These are phyloP conservation scores for Colletotrichum sublineola DNA, from an alignment of 2,329 filamentous ascomycete species.

Conservation along the genomic window DNA sequence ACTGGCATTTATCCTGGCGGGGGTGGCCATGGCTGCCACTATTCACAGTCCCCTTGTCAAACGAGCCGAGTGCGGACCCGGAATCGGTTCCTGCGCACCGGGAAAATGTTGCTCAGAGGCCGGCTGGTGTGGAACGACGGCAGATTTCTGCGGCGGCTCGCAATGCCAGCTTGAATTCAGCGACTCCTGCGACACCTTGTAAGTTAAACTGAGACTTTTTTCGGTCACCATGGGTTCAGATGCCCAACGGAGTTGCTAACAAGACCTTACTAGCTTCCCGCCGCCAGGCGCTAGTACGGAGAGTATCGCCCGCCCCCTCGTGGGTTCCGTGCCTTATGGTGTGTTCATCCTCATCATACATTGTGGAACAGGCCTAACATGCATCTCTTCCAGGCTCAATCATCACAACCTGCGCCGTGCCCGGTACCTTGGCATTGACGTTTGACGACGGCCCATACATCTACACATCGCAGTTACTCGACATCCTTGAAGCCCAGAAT, in stretches of 20 bases:
- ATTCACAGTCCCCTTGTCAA: slow-evolving; percentile 37
- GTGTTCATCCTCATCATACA: slow-evolving; percentile 45
- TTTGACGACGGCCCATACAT: slow-evolving; percentile 62
- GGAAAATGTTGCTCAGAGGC: slow-evolving; percentile 54
- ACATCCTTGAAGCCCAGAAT: slow-evolving; percentile 50
- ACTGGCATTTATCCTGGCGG: slow-evolving; percentile 35
- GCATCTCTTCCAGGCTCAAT: slow-evolving; percentile 46
- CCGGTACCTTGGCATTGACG: slow-evolving; percentile 58
- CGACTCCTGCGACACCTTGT: slow-evolving; percentile 58
- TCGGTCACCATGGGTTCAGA: neutral
- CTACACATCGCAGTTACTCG: slow-evolving; percentile 59
- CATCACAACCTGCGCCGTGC: slow-evolving; percentile 54
- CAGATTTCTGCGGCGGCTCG: slow-evolving; percentile 54
- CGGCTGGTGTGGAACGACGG: slow-evolving; percentile 54
- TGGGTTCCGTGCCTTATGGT: slow-evolving; percentile 57
- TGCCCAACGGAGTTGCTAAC: slow-evolving; percentile 6
- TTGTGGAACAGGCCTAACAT: slow-evolving; percentile 44
- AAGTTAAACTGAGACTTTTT: slow-evolving; percentile 44
- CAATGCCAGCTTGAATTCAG: slow-evolving; percentile 56
- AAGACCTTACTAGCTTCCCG: slow-evolving; percentile 46
- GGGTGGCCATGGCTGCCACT: slow-evolving; percentile 38
- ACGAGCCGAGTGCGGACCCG: slow-evolving; percentile 50
- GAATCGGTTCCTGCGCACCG: slow-evolving; percentile 51
- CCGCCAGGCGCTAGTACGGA: slow-evolving; percentile 51
- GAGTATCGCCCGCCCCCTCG: slow-evolving; percentile 48